These are phyloP conservation scores for Monosporascus sp. DNA, from an alignment of 2,329 filamentous ascomycete species.

Conservation along the genomic window DNA sequence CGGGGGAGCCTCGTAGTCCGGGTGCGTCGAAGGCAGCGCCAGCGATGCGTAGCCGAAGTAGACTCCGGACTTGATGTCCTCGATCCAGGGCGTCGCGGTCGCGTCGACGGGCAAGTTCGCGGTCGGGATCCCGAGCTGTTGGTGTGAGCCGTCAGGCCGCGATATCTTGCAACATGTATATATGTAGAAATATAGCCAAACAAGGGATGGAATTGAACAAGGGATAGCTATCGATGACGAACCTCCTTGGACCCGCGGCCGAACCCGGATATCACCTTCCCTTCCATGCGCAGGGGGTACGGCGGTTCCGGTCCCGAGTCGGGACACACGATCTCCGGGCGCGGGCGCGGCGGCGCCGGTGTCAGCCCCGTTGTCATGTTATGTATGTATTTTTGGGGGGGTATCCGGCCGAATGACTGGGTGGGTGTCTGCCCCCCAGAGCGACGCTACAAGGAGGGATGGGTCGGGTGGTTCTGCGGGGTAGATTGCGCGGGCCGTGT, in stretches of 20 bases:
- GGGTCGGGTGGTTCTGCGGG: too few relatives aligned
- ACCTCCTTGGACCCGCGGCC: constrained; percentile 91
- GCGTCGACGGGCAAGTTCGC: constrained; percentile 81
- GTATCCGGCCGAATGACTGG: not conserved
- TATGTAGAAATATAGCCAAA: not conserved
- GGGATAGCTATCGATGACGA: constrained; percentile 14
- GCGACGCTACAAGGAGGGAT: too few relatives aligned
- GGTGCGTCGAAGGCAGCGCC: constrained; percentile 45
- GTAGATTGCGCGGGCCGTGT: too few relatives aligned
- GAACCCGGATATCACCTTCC: constrained; percentile 87
- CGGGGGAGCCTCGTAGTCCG: constrained; percentile 26
- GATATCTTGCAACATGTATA: not conserved
- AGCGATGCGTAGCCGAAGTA: constrained; percentile 92
- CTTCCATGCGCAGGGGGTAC: constrained; percentile 78
- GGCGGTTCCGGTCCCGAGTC: constrained; percentile 68
- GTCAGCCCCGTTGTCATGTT: not conserved
- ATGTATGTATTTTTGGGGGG: too few relatives aligned
- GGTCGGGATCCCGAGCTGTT: constrained; percentile 86
- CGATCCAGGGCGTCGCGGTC: constrained; percentile 54
- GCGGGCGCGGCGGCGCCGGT: constrained; percentile 21
- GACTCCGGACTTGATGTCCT: constrained; percentile 66
- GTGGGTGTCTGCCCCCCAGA: not conserved
- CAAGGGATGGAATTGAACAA: not conserved
- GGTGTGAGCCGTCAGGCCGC: constrained; percentile 1
- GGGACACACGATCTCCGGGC: constrained; percentile 68